Percentiles rank a stretch among this genome's conserved stretches.
These are phyloP conservation scores for Xylariales sp. DNA, from an alignment of 2,329 filamentous ascomycete genomes.

Conservation along the genomic window DNA sequence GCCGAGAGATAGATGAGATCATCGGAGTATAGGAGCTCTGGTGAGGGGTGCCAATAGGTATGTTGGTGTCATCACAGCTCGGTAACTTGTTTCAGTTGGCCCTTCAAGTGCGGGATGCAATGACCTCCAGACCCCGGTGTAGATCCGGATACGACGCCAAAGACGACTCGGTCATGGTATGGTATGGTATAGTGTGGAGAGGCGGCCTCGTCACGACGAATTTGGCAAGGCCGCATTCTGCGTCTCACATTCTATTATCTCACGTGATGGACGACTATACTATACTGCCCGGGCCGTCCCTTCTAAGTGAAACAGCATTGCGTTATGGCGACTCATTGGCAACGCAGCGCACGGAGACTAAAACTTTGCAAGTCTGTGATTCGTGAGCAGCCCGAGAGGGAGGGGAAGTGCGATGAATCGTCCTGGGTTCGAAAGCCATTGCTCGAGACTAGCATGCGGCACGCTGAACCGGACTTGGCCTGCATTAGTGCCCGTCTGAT, in stretches of 20 bases:
- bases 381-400: conserved; percentile 7
- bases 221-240: conserved; percentile 1
- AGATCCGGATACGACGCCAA: conserved; percentile 23
- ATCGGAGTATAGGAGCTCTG: conserved; percentile 4
- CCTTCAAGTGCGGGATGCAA: conserved; percentile 26
- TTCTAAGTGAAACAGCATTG: conserved; percentile 4
- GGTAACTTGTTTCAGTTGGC: conserved; percentile 30
- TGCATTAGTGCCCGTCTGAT: conserved; percentile 12
- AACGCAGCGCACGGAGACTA: conserved; percentile 2
- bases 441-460: not conserved
- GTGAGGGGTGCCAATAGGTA: conserved; percentile 12
- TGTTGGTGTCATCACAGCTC: conserved; percentile 23
- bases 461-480: conserved; percentile 9
- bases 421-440: not conserved
- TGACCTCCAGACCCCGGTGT: conserved; percentile 25
- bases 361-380: conserved; percentile 12
- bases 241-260: conserved; percentile 13
- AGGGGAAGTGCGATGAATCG: not conserved
- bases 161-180: not conserved
- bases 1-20: conserved; percentile 27
- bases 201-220: not conserved
- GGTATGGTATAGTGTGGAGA: not conserved
- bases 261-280: not conserved
- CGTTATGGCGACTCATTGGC: not conserved
- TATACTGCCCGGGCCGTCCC: not conserved